Evolutionary conservation across 352 stramenopile species (phyloP), one percentile per base, ranked within the genome.

Genomic region (Phytophthora sojae): DNA sequence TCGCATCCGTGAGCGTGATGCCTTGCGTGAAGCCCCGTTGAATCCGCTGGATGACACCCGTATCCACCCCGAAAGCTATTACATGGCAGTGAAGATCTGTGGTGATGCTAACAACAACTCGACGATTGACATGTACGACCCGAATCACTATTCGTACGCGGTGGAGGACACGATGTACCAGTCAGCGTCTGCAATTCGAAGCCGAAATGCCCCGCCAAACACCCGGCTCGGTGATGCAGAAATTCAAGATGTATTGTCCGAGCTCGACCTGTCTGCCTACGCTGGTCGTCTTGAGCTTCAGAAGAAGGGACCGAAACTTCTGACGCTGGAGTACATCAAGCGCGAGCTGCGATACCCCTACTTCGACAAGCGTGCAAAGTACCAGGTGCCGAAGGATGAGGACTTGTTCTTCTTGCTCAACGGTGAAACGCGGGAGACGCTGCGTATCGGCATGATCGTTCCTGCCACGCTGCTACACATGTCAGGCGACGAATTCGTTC

Each of bases 141-240:
- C 90, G 35, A 95, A 95, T 51, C 89, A 97, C 60, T 97, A 97
- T 67, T 96, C 90, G 9, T 96, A 96, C 51, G 89, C 88, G 3
- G 90, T 97, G 6, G 90, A 97, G 85, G 90, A 97, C 64, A 96
- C 89, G 15, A 97, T 97, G 90, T 97, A 94, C 63, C 89, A 97
- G 69, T 96, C 89, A 45, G 88, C 86, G 9, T 94, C 88, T 32
- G 85, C 88, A 14, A 97, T 96, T 76, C 85, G 85, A 59, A 91
- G 76, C 23, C 81, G 77, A 19, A 89, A 88, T 51, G 82, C 79
- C 3, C 71, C 86, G 14, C 69, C 81, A 30, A 89, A 85, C 59
- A 80, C 73, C 52, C 79, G 87, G 0, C 69, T 94, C 30, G 81
- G 81, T 1, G 90, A 97, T 71, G 77, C 74, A 35, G 90, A 97